Evolutionary conservation across 2,329 filamentous ascomycete species (phyloP).

Genomic region (Beauveria brongniartii): DNA sequence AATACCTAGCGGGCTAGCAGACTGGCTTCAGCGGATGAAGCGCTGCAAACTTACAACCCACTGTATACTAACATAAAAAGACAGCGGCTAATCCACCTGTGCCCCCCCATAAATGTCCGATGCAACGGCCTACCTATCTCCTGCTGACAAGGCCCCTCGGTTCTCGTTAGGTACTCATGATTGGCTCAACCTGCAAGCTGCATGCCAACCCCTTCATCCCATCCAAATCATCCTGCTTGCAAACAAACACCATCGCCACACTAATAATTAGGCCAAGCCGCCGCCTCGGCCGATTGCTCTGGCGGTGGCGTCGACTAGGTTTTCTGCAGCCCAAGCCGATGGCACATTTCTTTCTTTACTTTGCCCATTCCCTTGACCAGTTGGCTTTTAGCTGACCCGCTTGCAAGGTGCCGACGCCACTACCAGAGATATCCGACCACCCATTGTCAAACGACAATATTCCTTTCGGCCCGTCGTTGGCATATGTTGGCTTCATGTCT

Average conservation of each 20-base stretch:
- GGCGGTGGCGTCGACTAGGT: neutral
- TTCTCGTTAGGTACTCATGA: neutral
- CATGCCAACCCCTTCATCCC: neutral
- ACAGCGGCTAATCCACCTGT: no score
- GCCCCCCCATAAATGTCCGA: no score
- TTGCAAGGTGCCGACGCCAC: neutral
- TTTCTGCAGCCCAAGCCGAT: neutral
- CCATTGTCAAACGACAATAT: neutral
- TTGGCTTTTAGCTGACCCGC: neutral
- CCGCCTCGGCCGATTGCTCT: neutral
- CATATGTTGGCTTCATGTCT: no score
- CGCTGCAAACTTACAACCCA: no score
- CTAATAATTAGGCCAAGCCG: neutral
- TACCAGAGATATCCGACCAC: neutral
- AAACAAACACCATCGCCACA: neutral
- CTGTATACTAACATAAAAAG: no score
- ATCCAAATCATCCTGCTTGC: neutral
- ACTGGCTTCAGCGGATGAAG: no score
- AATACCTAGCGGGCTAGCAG: no score
- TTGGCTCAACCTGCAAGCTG: neutral
- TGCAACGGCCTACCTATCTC: no score
- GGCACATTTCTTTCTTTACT: neutral
- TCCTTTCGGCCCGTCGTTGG: neutral
- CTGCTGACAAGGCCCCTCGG: no score
- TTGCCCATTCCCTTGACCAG: neutral